Evolutionary conservation across 345 rosid genomes (phyloP).

Genomic region (Pelargonium nanum): DNA sequence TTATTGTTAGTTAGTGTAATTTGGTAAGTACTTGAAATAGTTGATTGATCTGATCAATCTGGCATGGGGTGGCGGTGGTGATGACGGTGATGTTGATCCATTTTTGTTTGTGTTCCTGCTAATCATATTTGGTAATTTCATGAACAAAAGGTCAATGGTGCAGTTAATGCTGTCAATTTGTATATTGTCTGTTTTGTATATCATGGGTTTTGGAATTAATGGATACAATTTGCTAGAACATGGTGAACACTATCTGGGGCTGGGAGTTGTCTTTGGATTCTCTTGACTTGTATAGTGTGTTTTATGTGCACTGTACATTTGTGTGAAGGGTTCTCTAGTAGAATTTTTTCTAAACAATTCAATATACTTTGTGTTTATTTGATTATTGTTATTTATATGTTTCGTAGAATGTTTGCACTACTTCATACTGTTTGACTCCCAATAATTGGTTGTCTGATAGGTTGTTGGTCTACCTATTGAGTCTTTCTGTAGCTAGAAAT

Average conservation of each 20-base stretch:
- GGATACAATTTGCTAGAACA: neutral
- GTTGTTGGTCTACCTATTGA: neutral
- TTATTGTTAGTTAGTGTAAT: neutral
- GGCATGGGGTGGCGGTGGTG: neutral
- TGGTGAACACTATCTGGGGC: neutral
- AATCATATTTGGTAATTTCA: neutral
- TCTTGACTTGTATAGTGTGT: neutral
- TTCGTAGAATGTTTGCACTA: neutral
- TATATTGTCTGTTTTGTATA: neutral
- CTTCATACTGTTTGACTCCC: neutral
- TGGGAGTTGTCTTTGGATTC: neutral
- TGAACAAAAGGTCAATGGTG: neutral
- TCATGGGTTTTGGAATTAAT: neutral
- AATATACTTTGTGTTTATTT: neutral
- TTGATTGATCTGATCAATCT: neutral
- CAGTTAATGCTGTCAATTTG: neutral
- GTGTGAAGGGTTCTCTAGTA: neutral
- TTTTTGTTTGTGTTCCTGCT: no score
- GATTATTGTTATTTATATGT: neutral
- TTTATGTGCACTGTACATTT: neutral
- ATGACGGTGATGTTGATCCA: neutral
- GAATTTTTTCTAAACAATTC: neutral
- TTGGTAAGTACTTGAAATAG: no score
- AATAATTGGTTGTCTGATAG: neutral
- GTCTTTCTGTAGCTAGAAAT: slow-evolving; percentile 19